Conservation (phyloP, 768 basidiomycete genomes). For the Mycena indigotica region DNA sequence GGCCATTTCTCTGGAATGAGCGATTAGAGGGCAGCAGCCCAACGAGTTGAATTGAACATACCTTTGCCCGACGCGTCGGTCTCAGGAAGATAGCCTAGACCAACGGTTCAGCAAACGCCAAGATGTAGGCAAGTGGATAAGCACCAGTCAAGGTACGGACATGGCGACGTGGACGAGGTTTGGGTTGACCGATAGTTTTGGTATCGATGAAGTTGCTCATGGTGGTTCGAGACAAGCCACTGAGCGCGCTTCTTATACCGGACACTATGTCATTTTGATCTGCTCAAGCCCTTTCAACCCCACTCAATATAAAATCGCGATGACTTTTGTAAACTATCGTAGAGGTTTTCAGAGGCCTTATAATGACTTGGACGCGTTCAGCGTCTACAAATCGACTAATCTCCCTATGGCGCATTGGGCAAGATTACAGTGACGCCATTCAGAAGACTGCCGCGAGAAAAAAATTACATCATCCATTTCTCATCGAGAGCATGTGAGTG, state of each 20-base stretch:
- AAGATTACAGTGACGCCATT: too few relatives aligned
- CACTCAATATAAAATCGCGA: too few relatives aligned
- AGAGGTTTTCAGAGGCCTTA: too few relatives aligned
- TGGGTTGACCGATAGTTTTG: conserved; percentile 64
- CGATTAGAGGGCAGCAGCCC: background rate
- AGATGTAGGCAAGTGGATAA: background rate
- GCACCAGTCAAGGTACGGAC: conserved; percentile 69
- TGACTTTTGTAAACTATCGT: too few relatives aligned
- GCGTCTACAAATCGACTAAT: too few relatives aligned
- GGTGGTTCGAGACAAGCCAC: conserved; percentile 20
- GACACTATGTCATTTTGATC: background rate
- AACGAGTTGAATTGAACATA: background rate
- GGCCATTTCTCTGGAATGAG: conserved; percentile 77
- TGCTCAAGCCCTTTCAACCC: background rate
- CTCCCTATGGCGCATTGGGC: too few relatives aligned
- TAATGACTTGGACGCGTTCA: too few relatives aligned
- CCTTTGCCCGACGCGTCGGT: conserved; percentile 67
- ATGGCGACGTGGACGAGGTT: conserved; percentile 56
- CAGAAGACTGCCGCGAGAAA: background rate
- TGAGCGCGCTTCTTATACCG: conserved; percentile 1
- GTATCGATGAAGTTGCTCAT: conserved; percentile 74
- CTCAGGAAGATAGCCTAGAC: conserved; percentile 75
- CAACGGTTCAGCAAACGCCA: background rate
- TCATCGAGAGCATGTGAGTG: background rate
- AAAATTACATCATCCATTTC: background rate